Base-by-base conservation (phyloP, 768 basidiomycete species). In the Russula ochroleuca region DNA sequence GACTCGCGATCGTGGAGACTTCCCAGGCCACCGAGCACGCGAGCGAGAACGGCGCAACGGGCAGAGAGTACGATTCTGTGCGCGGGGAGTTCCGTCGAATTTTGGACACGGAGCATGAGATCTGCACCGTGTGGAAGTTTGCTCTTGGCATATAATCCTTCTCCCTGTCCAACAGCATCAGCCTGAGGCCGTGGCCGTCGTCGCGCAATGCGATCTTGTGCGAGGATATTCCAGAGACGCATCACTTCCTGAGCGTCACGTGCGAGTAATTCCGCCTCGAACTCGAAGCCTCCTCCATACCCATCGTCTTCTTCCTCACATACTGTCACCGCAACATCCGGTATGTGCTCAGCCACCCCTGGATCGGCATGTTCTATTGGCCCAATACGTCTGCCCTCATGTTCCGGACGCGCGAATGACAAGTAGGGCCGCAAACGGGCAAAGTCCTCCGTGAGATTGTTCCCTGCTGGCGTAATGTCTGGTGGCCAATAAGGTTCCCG, bases 31-130 rank as follows among this genome's bases (percentile, higher is more conserved):
- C 68, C 63, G 7, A 92, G 69, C 1, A 85, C 69, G 5, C 69
- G 67, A 13, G 73, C 71, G 5, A 93, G 73, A 7, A 78, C 74
- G 1, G 72, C 62, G 9, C 76, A 87, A 17, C 92, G 83, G 0
- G 85, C 78, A 0, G 81, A 81, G 11, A 94, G 81, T n/a, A 94
- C 73, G 25, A 81, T 77, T 3, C 80, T 78, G 69, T 95, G 92
- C 0, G 76, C 87, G 2, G 86, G 85, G 61, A 92, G 78, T 15
- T 72, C 69, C 13, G 74, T 62, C 33, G 61, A 71, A 11, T 74
- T 73, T 21, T 78, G 75, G 9, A 85, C 72, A 31, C 79, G 76
- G 1, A 92, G 70, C 49, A 81, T 62, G 1, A 88, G 65, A 70
- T 95, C 90, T 1, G 90, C 87, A 3, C 87, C 90, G 61, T 83